Base-by-base conservation (phyloP, 2,329 filamentous ascomycete genomes). In the Alternaria ethzedia region DNA sequence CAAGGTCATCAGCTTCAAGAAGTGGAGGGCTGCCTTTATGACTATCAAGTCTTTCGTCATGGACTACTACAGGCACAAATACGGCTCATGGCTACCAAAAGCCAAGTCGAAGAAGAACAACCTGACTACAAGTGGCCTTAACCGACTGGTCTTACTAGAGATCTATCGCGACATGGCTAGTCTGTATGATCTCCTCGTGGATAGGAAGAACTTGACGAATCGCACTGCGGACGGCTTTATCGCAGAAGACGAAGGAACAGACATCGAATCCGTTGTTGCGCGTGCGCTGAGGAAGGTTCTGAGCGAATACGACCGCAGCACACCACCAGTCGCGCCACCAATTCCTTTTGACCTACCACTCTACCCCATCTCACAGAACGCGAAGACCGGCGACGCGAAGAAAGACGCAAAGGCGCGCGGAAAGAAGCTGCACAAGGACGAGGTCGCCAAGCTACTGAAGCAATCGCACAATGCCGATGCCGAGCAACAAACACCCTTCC, bases 21-120 rank as follows among this genome's bases (percentile, higher is more conserved):
- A 87, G 26, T 98, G 96, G 95, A 91, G 88, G 73, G 84, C 85
- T 17, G 86, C 90, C 3, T 98, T 95, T 76, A 82, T 86, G 63
- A 88, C 87, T 59, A 93, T 94, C 85, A 87, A 93, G 43, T 88
- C 88, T 43, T 93, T 94, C 75, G 86, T 90, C 17, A 83, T 94
- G 54, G 83, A 85, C 67, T 90, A 94, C 78, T 96, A 90, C 75
- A 88, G 89, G 67, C 79, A 85, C 54, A 85, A 86, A 50, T 90
- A 90, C 72, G 90, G 90, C n/a, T 86, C 89, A 28, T 92, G 95
- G 95, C 94, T 96, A 3, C 95, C 96, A 9, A 97, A 96, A 78
- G 93, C 94, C 2, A 91, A 87, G 72, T 95, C 90, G 71, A 97
- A 96, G 85, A 97, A 96, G 86, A 97, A 97, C 76, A 87, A 90